Evolutionary conservation across 306 rosid species (phyloP).

Genomic region (Potentilla sterilis): DNA sequence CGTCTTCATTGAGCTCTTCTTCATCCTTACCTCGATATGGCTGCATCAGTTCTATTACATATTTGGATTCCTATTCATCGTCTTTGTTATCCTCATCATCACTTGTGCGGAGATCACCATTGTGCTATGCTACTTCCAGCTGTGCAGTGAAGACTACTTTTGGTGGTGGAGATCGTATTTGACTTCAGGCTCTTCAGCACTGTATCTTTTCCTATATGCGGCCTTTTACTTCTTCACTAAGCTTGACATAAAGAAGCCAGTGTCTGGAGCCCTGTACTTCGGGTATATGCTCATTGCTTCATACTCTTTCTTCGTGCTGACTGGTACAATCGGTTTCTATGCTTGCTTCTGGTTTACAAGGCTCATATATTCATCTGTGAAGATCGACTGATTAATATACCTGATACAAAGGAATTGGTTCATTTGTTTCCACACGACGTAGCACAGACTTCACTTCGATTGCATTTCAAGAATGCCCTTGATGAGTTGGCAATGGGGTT

Average conservation of each 20-base stretch:
- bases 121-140: conserved; percentile 97
- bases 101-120: conserved; percentile 92
- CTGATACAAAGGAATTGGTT: conserved; percentile 18
- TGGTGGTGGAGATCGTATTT: conserved; percentile 99
- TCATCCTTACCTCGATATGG: conserved; percentile 96
- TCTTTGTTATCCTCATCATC: conserved; percentile 77
- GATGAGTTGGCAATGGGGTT: conserved; percentile 28
- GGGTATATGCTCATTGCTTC: conserved; percentile 92
- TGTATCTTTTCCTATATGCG: conserved; percentile 83
- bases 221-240: conserved; percentile 89
- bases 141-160: conserved; percentile 86
- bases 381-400: conserved; percentile 53
- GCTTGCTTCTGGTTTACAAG: conserved; percentile 87
- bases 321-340: conserved; percentile 89
- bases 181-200: conserved; percentile 90
- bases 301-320: conserved; percentile 69
- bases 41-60: conserved; percentile 84
- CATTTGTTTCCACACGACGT: conserved; percentile 16
- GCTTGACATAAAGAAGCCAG: conserved; percentile 84
- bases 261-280: conserved; percentile 77
- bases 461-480: conserved; percentile 11
- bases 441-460: conserved; percentile 23
- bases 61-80: conserved; percentile 82
- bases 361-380: conserved; percentile 85
- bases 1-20: conserved; percentile 89